phyloP scores from a whole-genome alignment of 306 rosid genomes.

The Macrotyloma uniflorum region DNA sequence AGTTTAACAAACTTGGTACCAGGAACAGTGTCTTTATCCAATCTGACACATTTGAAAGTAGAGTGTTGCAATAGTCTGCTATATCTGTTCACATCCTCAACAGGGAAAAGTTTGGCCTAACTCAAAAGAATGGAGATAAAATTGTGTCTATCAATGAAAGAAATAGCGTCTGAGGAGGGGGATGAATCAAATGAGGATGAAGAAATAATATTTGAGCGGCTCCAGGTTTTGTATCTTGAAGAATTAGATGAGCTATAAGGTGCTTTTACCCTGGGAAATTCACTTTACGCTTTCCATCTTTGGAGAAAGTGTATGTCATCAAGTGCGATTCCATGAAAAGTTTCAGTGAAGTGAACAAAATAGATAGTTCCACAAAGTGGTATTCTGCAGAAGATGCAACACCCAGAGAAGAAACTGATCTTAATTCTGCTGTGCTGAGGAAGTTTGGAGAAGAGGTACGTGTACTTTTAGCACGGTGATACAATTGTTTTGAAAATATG shows the following conservation, averaged over 20 bases:
- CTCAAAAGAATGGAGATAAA: no score
- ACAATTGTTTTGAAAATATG: no score
- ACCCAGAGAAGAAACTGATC: background rate
- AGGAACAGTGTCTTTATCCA: no score
- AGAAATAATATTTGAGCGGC: background rate
- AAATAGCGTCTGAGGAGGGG: no score
- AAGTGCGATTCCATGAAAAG: background rate
- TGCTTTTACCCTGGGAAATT: slow-evolving; percentile 32
- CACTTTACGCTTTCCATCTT: background rate
- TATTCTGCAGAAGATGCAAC: background rate
- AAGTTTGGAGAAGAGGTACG: background rate
- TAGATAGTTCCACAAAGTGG: background rate
- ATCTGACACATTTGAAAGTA: no score
- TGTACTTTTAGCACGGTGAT: no score
- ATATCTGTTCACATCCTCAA: no score
- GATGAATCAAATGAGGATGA: background rate
- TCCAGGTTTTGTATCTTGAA: background rate
- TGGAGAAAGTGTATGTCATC: slow-evolving; percentile 10
- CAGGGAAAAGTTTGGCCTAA: no score
- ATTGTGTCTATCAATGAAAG: no score
- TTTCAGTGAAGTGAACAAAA: background rate
- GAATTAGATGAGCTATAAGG: background rate
- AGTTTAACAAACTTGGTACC: no score
- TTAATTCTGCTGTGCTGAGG: background rate
- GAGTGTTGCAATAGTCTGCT: no score